Conservation (phyloP, 2,329 filamentous ascomycete species). For the Fusarium sp. region DNA sequence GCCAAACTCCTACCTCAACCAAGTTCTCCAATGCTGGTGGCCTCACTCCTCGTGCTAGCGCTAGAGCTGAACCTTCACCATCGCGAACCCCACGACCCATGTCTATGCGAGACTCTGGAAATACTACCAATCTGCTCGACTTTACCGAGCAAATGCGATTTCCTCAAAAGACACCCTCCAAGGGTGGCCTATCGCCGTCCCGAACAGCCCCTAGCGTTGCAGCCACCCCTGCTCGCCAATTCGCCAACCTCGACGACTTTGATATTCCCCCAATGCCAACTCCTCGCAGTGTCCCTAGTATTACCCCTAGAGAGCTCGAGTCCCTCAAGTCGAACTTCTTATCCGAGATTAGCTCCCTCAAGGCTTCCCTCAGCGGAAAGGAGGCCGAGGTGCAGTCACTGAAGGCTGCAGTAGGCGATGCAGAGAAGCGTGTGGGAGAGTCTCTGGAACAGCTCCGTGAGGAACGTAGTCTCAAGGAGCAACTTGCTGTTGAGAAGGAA, state of each 20-base stretch:
- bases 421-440: conserved; percentile 91
- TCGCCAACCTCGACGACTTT: conserved; percentile 77
- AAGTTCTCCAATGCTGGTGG: conserved; percentile 60
- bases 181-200: conserved; percentile 47
- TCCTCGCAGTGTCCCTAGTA: conserved; percentile 88
- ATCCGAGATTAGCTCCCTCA: conserved; percentile 94
- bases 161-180: conserved; percentile 62
- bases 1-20: conserved; percentile 73
- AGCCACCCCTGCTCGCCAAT: conserved; percentile 64
- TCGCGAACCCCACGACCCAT: conserved; percentile 52
- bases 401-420: conserved; percentile 88
- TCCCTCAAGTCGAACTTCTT: conserved; percentile 90
- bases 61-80: conserved; percentile 49
- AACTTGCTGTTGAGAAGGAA: conserved; percentile 79
- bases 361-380: conserved; percentile 90
- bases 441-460: conserved; percentile 86
- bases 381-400: conserved; percentile 91
- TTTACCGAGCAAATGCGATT: conserved; percentile 81
- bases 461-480: conserved; percentile 76
- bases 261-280: conserved; percentile 95
- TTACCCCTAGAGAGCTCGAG: conserved; percentile 93
- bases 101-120: conserved; percentile 58
- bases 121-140: conserved; percentile 86
- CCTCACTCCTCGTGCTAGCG: conserved; percentile 53
- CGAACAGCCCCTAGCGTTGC: conserved; percentile 46